A percentile compares a stretch with the other conserved stretches of the same genome.
These are phyloP conservation scores for Melanomma pulvis-pyrius DNA, from an alignment of 495 filamentous ascomycete species.

Conservation along the genomic window DNA sequence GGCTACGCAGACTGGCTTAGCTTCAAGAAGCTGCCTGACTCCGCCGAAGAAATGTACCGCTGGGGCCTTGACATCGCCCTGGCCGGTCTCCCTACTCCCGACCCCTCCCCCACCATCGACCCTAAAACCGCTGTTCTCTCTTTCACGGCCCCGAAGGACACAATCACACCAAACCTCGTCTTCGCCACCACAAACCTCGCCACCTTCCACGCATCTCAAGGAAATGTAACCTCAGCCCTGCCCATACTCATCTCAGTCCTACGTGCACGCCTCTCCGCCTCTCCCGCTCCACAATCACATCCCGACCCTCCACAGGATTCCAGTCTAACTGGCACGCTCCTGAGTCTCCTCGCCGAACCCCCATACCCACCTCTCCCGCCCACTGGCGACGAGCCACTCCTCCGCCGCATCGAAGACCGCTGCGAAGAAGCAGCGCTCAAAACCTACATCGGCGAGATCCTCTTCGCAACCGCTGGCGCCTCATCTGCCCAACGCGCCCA, in stretches of 20 bases:
- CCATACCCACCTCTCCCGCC: slow-evolving; percentile 65
- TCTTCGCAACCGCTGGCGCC: slow-evolving; percentile 65
- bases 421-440: slow-evolving; percentile 86
- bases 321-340: slow-evolving; percentile 22
- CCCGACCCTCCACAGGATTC: slow-evolving; percentile 11
- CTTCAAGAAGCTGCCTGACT: slow-evolving; percentile 65
- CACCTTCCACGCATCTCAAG: slow-evolving; percentile 70
- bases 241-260: slow-evolving; percentile 87
- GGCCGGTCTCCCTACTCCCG: slow-evolving; percentile 47
- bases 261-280: slow-evolving; percentile 63
- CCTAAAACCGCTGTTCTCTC: slow-evolving; percentile 61
- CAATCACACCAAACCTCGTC: slow-evolving; percentile 72
- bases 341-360: slow-evolving; percentile 27
- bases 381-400: slow-evolving; percentile 66
- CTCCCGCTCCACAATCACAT: slow-evolving; percentile 32
- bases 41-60: slow-evolving; percentile 68
- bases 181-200: slow-evolving; percentile 74
- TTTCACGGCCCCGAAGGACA: slow-evolving; percentile 41
- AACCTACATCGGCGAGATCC: slow-evolving; percentile 90
- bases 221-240: slow-evolving; percentile 65
- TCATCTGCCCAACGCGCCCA: slow-evolving; percentile 52
- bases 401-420: slow-evolving; percentile 59
- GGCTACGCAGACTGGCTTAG: slow-evolving; percentile 82
- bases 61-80: slow-evolving; percentile 73
- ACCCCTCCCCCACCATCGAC: slow-evolving; percentile 58